A percentile compares a stretch with the other conserved stretches of the same genome.
These are phyloP conservation scores for Saraca asoca DNA, from an alignment of 331 rosid genomes.

Conservation along the genomic window DNA sequence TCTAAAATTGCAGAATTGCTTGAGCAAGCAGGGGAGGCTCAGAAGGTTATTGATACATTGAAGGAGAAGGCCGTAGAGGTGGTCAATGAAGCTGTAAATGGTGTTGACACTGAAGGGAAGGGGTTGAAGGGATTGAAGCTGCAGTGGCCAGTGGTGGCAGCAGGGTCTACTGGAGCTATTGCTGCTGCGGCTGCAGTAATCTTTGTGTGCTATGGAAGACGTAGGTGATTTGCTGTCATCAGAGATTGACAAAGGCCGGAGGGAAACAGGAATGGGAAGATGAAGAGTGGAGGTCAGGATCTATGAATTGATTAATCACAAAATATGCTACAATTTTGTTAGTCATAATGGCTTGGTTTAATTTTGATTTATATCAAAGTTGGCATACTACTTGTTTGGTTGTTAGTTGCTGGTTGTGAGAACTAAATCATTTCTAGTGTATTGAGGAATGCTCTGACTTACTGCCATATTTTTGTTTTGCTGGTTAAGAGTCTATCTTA, in stretches of 20 bases:
- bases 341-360: slow-evolving; percentile 50
- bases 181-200: slow-evolving; percentile 47
- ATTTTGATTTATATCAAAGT: slow-evolving; percentile 32
- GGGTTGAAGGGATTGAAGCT: slow-evolving; percentile 44
- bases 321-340: slow-evolving; percentile 67
- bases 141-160: slow-evolving; percentile 68
- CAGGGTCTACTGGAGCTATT: slow-evolving; percentile 70
- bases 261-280: slow-evolving; percentile 31
- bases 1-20: slow-evolving; percentile 46
- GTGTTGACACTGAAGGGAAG: slow-evolving; percentile 42
- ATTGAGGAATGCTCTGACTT: slow-evolving; percentile 29
- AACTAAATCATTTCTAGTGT: slow-evolving; percentile 35
- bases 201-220: slow-evolving; percentile 52
- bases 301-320: slow-evolving; percentile 31
- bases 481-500: slow-evolving; percentile 5
- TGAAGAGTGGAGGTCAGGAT: slow-evolving; percentile 54
- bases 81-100: slow-evolving; percentile 49
- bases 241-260: slow-evolving; percentile 11
- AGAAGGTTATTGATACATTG: slow-evolving; percentile 44
- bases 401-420: slow-evolving; percentile 37
- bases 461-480: slow-evolving; percentile 31
- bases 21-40: slow-evolving; percentile 61
- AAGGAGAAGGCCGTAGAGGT: slow-evolving; percentile 55
- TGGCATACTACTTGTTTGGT: slow-evolving; percentile 35
- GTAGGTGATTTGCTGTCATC: slow-evolving; percentile 45